Percentiles rank a stretch among this genome's conserved stretches.
These are phyloP conservation scores for Stemphylium vesicarium DNA, from an alignment of 2,329 filamentous ascomycete genomes.

Conservation along the genomic window DNA sequence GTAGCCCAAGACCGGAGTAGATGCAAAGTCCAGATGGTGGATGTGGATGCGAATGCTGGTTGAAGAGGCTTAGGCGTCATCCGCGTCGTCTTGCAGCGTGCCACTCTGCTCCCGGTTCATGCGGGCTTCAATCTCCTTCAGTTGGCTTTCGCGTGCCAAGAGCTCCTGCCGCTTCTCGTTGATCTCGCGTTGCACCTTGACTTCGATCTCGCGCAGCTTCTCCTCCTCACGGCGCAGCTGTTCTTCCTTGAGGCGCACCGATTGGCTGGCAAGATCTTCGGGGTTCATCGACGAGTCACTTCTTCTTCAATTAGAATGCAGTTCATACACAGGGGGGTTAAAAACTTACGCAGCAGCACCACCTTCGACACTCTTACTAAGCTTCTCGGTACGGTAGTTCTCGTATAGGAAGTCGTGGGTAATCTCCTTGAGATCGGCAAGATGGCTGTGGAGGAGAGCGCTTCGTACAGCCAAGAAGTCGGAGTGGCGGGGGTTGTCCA, in stretches of 20 bases:
- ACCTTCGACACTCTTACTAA: constrained; percentile 98
- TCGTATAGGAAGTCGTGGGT: constrained; percentile 99
- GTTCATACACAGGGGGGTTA: neutral
- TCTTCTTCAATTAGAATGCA: constrained; percentile 32
- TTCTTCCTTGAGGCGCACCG: constrained; percentile 98
- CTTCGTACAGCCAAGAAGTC: constrained; percentile 98
- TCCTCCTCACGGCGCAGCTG: constrained; percentile 98
- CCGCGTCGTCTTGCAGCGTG: constrained; percentile 42
- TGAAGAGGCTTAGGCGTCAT: constrained; percentile 35
- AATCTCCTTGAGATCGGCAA: constrained; percentile 98
- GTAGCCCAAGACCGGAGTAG: constrained; percentile 17
- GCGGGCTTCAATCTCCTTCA: constrained; percentile 97
- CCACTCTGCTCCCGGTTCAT: constrained; percentile 84
- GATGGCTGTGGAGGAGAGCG: constrained; percentile 93
- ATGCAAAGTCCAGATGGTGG: constrained; percentile 8
- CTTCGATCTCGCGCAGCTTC: constrained; percentile 98
- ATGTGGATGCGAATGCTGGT: constrained; percentile 9
- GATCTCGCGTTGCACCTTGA: constrained; percentile 99
- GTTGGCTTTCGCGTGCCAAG: constrained; percentile 93
- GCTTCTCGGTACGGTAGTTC: constrained; percentile 99
- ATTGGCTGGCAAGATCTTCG: constrained; percentile 95
- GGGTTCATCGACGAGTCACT: constrained; percentile 93
- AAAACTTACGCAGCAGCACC: constrained; percentile 81
- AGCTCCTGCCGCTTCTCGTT: constrained; percentile 99
- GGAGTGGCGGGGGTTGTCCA: constrained; percentile 98